A percentile compares a stretch with the other conserved stretches of the same genome.
phyloP scores from a whole-genome alignment of 2,329 filamentous ascomycete genomes.

The Sporothrix euskadiensis region DNA sequence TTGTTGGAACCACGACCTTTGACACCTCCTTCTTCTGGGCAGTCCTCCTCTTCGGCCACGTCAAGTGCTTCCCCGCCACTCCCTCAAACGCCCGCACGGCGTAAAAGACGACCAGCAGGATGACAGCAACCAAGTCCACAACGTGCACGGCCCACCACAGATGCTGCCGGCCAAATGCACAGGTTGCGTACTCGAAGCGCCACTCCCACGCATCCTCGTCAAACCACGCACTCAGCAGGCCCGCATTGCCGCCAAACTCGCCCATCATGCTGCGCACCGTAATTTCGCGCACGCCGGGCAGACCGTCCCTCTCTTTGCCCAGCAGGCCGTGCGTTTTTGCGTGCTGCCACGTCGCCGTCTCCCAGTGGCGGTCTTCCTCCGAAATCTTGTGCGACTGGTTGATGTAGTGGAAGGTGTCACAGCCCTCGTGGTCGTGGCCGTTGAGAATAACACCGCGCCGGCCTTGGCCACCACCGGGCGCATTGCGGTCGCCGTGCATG shows the following conservation, averaged over 20 bases:
- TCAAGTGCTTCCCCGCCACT: background rate
- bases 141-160: slow-evolving; percentile 92
- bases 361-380: slow-evolving; percentile 50
- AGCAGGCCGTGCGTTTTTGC: slow-evolving; percentile 46
- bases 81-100: slow-evolving; percentile 36
- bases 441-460: slow-evolving; percentile 79
- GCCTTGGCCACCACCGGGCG: slow-evolving; percentile 63
- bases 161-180: slow-evolving; percentile 80
- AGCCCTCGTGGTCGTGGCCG: slow-evolving; percentile 93
- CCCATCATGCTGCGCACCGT: slow-evolving; percentile 99
- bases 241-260: slow-evolving; percentile 87
- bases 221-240: slow-evolving; percentile 86
- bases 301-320: slow-evolving; percentile 37
- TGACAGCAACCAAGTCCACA: slow-evolving; percentile 57
- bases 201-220: slow-evolving; percentile 72
- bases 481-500: slow-evolving; percentile 63
- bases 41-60: background rate
- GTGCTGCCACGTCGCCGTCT: slow-evolving; percentile 51
- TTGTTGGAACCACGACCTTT: background rate
- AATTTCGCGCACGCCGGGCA: slow-evolving; percentile 76
- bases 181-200: slow-evolving; percentile 78
- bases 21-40: background rate
- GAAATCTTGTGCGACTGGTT: slow-evolving; percentile 57
- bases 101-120: slow-evolving; percentile 34
- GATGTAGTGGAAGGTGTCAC: slow-evolving; percentile 82